Percentiles rank a stretch among this genome's conserved stretches.
Conservation (phyloP, 768 basidiomycete species). For the Boletus reticuloceps region DNA sequence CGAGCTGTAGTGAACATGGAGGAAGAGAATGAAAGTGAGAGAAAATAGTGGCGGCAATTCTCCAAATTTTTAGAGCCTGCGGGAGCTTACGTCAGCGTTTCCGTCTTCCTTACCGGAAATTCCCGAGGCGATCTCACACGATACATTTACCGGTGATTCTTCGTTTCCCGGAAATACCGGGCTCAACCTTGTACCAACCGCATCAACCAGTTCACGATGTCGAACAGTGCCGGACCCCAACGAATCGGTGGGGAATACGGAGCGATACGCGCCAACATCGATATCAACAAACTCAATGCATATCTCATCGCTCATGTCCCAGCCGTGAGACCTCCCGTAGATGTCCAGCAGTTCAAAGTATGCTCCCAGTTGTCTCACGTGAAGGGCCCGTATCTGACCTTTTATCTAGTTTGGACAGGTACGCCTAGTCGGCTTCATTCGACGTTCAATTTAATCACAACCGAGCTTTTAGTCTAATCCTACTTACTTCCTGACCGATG, state of each 20-base stretch:
- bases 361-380: constrained; percentile 16
- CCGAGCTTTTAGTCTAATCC: constrained; percentile 74
- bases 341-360: constrained; percentile 92
- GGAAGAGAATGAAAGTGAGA: constrained; percentile 40
- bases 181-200: no score
- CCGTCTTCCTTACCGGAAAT: constrained; percentile 7
- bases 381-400: not conserved
- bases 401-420: constrained; percentile 83
- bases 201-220: constrained; percentile 11
- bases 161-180: not conserved
- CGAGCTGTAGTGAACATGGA: constrained; percentile 74
- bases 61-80: constrained; percentile 44
- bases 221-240: constrained; percentile 23
- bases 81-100: constrained; percentile 28
- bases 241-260: constrained; percentile 77
- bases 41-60: constrained; percentile 32
- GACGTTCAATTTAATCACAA: constrained; percentile 1
- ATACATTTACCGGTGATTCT: no score
- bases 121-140: constrained; percentile 14
- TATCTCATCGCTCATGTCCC: constrained; percentile 62
- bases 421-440: constrained; percentile 17
- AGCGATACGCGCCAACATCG: constrained; percentile 65
- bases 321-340: constrained; percentile 59
- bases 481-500: constrained; percentile 89
- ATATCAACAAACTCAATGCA: constrained; percentile 57